Percentiles rank a stretch among this genome's conserved stretches.
phyloP scores from a whole-genome alignment of 768 basidiomycete genomes.

The Podaxis sp. region DNA sequence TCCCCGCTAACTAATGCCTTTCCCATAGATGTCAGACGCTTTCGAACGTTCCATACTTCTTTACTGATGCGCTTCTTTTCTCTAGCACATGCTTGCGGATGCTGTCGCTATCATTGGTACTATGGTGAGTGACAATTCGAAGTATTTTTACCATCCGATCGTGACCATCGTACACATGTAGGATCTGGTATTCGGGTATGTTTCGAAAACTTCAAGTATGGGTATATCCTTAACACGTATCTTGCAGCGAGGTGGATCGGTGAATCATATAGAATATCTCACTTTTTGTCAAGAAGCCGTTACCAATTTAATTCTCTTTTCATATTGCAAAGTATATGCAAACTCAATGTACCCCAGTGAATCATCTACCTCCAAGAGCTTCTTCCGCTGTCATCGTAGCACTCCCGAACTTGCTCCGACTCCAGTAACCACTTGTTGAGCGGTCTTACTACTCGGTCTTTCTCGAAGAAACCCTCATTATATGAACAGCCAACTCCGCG shows the following conservation, averaged over 20 bases:
- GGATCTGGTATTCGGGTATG: conserved; percentile 94
- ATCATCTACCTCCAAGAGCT: not conserved
- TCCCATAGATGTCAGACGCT: conserved; percentile 41
- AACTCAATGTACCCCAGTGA: not conserved
- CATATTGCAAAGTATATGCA: not conserved
- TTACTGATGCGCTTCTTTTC: conserved; percentile 22
- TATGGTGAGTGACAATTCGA: conserved; percentile 61
- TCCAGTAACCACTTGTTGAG: too few species aligned
- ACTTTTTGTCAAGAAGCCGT: not conserved
- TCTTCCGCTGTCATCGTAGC: not conserved
- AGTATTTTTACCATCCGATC: conserved; percentile 9
- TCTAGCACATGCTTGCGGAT: conserved; percentile 86
- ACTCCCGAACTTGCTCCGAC: not conserved
- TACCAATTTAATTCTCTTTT: conserved; percentile 3
- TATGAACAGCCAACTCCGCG: not conserved
- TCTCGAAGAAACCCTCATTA: not conserved
- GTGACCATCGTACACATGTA: conserved; percentile 22
- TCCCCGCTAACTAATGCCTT: conserved; percentile 18
- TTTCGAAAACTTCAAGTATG: conserved; percentile 22
- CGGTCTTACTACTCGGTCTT: not conserved
- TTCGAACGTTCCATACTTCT: conserved; percentile 19
- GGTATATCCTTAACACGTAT: conserved; percentile 3
- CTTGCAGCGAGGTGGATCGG: conserved; percentile 40
- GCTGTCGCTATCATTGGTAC: conserved; percentile 98
- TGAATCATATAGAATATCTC: conserved; percentile 17